Base-by-base conservation (phyloP, 768 basidiomycete genomes). In the Serendipita indica region DNA sequence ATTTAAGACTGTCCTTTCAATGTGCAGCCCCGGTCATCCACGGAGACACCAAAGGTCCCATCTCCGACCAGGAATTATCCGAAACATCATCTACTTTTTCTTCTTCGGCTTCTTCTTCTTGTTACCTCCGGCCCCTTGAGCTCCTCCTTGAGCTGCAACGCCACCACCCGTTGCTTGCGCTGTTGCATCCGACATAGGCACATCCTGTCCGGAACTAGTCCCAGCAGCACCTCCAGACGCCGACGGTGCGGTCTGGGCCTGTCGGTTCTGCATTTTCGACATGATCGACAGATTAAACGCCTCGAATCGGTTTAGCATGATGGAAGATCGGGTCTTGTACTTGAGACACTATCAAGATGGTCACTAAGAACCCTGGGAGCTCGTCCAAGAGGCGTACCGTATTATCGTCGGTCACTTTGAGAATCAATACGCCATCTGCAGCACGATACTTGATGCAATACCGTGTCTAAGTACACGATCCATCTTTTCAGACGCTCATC, bases 241-340 rank as follows among this genome's bases (percentile, higher is more conserved):
- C 18, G 62, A 60, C 22, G 67, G 67, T 20, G 63, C 60, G 6
- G 66, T 33, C 25, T 70, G 65, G 12, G 70, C 67, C 30, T 70
- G 70, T 14, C 67, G 75, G 65, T 91, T 89, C 67, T 82, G 85
- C 83, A 91, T 90, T 72, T 85, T 86, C 65, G 83, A 79, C 75
- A 90, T 86, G 57, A 96, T 74, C 4, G 85, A 81, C 39, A 86
- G 77, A 67, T 94, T 96, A 61, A 98, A 77, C 4, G 84, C 78
- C 70, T 97, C 92, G 72, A 98, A 97, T 64, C 93, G 86, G 76
- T 97, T 96, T 63, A 98, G 83, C 72, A 89, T 90, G 67, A 94
- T 84, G 56, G 88, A 89, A 2, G 92, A 96, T 65, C 84, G 83
- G 1, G 93, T 94, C 71, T 93, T 91, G 76, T 94, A 97, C 71